Conservation (phyloP, 768 basidiomycete species). For the Cyclocybe cylindracea region DNA sequence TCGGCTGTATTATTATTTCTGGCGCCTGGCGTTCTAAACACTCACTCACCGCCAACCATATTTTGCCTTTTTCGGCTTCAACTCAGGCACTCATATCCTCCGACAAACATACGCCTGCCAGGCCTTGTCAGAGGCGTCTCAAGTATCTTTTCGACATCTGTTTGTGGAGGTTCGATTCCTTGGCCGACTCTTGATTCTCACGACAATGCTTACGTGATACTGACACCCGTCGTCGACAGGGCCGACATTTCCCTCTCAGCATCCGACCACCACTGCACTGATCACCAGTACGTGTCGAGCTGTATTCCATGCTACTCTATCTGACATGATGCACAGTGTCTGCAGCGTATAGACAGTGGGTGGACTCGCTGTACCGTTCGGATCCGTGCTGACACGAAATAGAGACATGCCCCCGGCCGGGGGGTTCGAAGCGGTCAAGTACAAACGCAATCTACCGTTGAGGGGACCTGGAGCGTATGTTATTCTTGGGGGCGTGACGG, state of each 20-base stretch:
- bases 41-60: conserved; percentile 25
- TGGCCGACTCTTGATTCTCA: neutral
- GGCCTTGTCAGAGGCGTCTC: too few species aligned
- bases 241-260: neutral
- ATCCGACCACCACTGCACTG: conserved; percentile 1
- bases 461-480: conserved; percentile 83
- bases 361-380: conserved; percentile 18
- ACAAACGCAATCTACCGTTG: conserved; percentile 93
- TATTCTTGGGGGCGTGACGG: conserved; percentile 85
- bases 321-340: conserved; percentile 44
- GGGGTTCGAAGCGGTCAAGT: conserved; percentile 90
- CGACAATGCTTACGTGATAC: neutral
- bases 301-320: conserved; percentile 4
- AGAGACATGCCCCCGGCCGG: conserved; percentile 97
- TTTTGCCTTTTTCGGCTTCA: conserved; percentile 37
- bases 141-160: too few species aligned
- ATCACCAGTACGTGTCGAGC: conserved; percentile 9
- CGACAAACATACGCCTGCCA: conserved; percentile 1
- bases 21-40: conserved; percentile 16
- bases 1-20: conserved; percentile 23
- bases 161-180: too few species aligned
- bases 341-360: conserved; percentile 65
- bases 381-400: conserved; percentile 17
- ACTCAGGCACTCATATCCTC: conserved; percentile 14
- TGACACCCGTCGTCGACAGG: neutral